These are phyloP conservation scores for Plasmodium vivax DNA, from an alignment of 169 alveolate species.

Conservation along the genomic window DNA sequence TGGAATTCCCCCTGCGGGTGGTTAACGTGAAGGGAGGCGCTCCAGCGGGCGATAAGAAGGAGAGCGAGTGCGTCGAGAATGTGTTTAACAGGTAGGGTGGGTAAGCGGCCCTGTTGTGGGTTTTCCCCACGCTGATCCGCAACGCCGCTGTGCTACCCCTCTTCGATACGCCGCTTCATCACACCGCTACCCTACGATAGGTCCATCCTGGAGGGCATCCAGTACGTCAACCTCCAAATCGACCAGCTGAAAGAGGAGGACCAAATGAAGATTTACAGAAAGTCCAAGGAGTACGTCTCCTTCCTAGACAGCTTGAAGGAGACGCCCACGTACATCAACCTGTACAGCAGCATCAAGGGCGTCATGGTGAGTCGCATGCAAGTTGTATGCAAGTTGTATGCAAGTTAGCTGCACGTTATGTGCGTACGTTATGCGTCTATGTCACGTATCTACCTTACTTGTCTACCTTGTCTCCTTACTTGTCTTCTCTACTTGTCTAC, in stretches of 20 bases:
- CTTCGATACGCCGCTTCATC: not conserved
- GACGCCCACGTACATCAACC: conserved; percentile 12
- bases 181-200: not conserved
- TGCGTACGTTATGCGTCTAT: too few relatives aligned
- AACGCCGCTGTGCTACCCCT: too few relatives aligned
- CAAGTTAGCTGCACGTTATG: too few relatives aligned
- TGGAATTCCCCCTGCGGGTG: conserved; percentile 10
- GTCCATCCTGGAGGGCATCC: conserved; percentile 33
- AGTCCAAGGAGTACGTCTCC: conserved; percentile 26
- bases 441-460: not conserved
- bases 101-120: not conserved
- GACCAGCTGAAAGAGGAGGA: conserved; percentile 22
- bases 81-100: conserved; percentile 33
- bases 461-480: not conserved
- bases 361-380: conserved; percentile 13
- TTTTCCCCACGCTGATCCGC: not conserved
- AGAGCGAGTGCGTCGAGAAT: conserved; percentile 17
- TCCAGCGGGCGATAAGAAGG: not conserved
- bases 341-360: conserved; percentile 30
- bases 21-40: not conserved
- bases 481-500: not conserved
- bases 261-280: conserved; percentile 51
- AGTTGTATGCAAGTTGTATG: too few relatives aligned
- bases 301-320: conserved; percentile 47
- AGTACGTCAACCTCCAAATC: conserved; percentile 24